Conservation (phyloP, 225 moss, liverwort and hornwort genomes). For the Rhytidiadelphus loreus region DNA sequence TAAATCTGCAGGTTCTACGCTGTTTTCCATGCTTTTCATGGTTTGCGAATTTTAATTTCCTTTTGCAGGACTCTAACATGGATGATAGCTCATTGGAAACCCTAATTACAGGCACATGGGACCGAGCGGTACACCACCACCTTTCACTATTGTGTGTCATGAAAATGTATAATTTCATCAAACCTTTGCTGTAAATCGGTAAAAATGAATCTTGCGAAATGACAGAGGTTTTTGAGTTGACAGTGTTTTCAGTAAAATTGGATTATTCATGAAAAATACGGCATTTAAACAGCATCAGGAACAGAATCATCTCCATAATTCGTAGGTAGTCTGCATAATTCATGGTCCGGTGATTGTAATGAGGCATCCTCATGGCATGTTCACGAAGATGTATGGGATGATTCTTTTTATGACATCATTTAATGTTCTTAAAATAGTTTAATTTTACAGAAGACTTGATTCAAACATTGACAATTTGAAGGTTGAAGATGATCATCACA, state of each 20-base stretch:
- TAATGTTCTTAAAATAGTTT: no score
- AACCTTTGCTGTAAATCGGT: background rate
- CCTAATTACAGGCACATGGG: conserved; percentile 17
- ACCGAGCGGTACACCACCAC: conserved; percentile 14
- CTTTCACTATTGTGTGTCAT: background rate
- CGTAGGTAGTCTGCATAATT: background rate
- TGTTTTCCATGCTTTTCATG: background rate
- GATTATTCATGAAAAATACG: background rate
- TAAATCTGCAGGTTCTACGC: background rate
- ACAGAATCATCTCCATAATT: background rate
- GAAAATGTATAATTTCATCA: background rate
- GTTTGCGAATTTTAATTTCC: background rate
- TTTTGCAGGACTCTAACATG: background rate
- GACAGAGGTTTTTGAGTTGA: background rate
- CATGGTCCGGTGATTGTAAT: background rate
- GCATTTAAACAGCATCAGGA: background rate
- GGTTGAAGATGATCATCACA: background rate
- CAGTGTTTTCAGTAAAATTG: background rate
- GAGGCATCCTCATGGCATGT: no score
- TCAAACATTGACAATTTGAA: background rate
- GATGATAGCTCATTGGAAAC: conserved; percentile 1
- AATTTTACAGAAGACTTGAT: background rate
- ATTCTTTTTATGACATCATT: background rate
- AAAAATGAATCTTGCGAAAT: background rate
- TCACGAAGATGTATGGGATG: background rate